Conservation (phyloP, 768 basidiomycete species). For the Russula ochroleuca region DNA sequence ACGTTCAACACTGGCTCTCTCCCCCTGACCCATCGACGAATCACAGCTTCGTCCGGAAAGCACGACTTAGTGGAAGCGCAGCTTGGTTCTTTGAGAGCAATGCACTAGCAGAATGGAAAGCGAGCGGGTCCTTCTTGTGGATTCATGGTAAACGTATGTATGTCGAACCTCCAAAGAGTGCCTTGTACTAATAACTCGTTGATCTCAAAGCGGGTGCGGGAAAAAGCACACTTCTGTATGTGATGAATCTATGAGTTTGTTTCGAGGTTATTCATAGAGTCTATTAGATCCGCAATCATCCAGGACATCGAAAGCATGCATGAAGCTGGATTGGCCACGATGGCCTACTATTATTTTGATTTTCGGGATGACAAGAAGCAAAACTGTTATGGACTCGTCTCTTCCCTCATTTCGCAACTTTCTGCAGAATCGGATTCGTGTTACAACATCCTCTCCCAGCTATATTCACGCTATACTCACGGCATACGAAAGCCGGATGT, state of each 20-base stretch:
- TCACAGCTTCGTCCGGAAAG: neutral
- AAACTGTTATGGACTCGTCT: neutral
- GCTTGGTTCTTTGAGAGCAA: neutral
- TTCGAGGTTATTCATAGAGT: neutral
- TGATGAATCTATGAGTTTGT: neutral
- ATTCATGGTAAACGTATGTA: conserved; percentile 8
- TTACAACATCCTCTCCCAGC: neutral
- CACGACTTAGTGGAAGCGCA: neutral
- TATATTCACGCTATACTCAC: neutral
- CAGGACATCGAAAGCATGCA: neutral
- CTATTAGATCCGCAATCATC: neutral
- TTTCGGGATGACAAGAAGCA: conserved; percentile 9
- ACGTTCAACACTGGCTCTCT: neutral
- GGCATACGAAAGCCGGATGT: neutral
- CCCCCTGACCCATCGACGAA: neutral
- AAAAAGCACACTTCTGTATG: conserved; percentile 13
- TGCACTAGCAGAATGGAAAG: neutral
- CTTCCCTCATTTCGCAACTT: conserved; percentile 8
- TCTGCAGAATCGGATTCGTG: neutral
- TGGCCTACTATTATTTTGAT: conserved; percentile 16
- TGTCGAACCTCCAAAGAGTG: no score
- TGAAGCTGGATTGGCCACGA: neutral
- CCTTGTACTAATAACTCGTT: neutral
- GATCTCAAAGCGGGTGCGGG: neutral
- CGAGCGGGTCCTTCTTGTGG: neutral